Evolutionary conservation across 345 rosid species (phyloP).

Genomic region (Murraya paniculata): DNA sequence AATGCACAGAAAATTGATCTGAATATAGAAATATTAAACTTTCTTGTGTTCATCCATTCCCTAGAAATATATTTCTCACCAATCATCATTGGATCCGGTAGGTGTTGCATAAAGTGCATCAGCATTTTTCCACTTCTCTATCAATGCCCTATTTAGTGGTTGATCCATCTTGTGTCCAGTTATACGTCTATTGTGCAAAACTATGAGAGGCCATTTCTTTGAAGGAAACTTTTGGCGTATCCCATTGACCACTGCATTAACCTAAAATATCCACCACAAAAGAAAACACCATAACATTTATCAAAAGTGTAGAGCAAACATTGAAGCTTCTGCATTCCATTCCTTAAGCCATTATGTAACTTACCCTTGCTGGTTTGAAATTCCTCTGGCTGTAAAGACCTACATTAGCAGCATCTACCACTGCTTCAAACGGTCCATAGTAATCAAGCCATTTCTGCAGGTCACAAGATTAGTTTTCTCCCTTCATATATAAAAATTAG

Average conservation of each 20-base stretch:
- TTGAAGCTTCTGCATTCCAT: neutral
- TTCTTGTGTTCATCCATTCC: neutral
- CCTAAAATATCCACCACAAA: conserved; percentile 27
- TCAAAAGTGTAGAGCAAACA: neutral
- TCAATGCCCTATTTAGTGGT: conserved; percentile 36
- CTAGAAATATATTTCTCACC: conserved; percentile 40
- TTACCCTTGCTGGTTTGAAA: conserved; percentile 56
- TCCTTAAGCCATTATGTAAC: conserved; percentile 9
- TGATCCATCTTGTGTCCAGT: conserved; percentile 42
- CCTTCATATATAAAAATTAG: conserved; percentile 8
- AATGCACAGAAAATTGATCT: neutral
- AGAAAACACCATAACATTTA: conserved; percentile 4
- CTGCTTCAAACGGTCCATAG: conserved; percentile 73
- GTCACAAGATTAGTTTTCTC: neutral
- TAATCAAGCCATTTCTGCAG: conserved; percentile 73
- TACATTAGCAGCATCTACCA: conserved; percentile 65
- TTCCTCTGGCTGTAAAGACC: conserved; percentile 50
- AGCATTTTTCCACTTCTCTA: conserved; percentile 63
- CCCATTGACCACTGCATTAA: conserved; percentile 53
- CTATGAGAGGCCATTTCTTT: conserved; percentile 62
- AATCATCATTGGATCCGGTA: conserved; percentile 76
- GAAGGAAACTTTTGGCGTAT: conserved; percentile 59
- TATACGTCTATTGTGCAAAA: conserved; percentile 59
- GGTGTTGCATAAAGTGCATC: conserved; percentile 66
- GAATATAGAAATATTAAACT: conserved; percentile 1